Percentiles rank a stretch among this genome's conserved stretches.
These are phyloP conservation scores for Phytophthora sp. DNA, from an alignment of 352 stramenopile genomes.

Conservation along the genomic window DNA sequence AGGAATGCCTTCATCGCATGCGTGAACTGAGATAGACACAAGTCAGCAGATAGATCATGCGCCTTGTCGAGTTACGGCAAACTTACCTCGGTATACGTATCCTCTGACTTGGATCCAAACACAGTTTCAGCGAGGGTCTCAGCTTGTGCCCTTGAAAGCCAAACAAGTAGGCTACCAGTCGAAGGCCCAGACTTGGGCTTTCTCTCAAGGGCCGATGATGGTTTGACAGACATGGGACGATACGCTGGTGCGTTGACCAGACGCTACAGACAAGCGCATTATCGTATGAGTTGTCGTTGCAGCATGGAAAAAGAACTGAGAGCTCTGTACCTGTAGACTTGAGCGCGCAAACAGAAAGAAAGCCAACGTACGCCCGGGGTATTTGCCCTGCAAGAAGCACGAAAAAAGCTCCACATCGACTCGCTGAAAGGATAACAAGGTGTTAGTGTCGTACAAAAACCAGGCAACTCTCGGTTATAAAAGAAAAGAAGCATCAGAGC, in stretches of 20 bases:
- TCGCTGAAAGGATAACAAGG: conserved; percentile 19
- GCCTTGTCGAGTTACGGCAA: not conserved
- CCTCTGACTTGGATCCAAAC: conserved; percentile 57
- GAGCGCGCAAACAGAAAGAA: conserved; percentile 68
- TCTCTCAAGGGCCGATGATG: conserved; percentile 10
- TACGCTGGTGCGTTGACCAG: conserved; percentile 34
- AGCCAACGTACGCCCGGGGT: conserved; percentile 44
- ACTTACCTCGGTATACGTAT: conserved; percentile 55
- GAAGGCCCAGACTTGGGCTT: conserved; percentile 31
- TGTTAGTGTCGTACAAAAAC: not conserved
- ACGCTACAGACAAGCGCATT: conserved; percentile 17
- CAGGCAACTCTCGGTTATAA: not conserved
- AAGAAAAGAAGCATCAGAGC: not conserved
- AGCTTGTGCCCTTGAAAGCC: conserved; percentile 60
- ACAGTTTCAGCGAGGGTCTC: conserved; percentile 47
- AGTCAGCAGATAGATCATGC: conserved; percentile 9
- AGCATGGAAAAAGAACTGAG: not conserved
- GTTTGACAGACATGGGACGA: conserved; percentile 37
- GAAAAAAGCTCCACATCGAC: conserved; percentile 69
- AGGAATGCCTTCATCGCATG: conserved; percentile 52
- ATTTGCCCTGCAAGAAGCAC: conserved; percentile 61
- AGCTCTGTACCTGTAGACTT: conserved; percentile 43
- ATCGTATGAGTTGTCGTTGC: not conserved
- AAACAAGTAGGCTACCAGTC: conserved; percentile 35
- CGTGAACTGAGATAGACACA: conserved; percentile 46